A percentile compares a stretch with the other conserved stretches of the same genome.
These are phyloP conservation scores for Aureobasidium namibiae DNA, from an alignment of 2,329 filamentous ascomycete species.

Conservation along the genomic window DNA sequence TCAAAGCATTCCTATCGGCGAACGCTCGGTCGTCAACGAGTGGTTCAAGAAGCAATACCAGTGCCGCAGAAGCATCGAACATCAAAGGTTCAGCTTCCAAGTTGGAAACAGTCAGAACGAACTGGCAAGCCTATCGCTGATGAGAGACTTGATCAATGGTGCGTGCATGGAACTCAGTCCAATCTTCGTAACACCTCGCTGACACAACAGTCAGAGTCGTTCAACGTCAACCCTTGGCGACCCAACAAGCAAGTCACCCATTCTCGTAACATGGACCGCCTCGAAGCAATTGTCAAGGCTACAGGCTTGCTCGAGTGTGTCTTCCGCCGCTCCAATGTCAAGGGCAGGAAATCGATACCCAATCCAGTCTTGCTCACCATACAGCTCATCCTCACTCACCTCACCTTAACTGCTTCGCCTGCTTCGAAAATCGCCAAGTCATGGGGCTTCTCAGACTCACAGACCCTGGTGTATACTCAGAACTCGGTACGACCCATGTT, in stretches of 20 bases:
- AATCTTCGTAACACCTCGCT: neutral
- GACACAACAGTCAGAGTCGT: conserved; percentile 23
- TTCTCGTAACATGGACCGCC: conserved; percentile 25
- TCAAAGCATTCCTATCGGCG: neutral
- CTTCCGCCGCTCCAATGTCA: neutral
- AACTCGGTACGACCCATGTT: conserved; percentile 33
- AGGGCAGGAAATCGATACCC: neutral
- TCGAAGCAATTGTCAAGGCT: conserved; percentile 26
- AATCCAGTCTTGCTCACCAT: conserved; percentile 17
- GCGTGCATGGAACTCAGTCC: conserved; percentile 17
- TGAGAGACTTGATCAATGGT: conserved; percentile 39
- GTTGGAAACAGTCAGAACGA: conserved; percentile 23
- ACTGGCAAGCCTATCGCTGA: conserved; percentile 27
- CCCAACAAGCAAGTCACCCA: conserved; percentile 6
- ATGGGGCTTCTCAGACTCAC: conserved; percentile 36
- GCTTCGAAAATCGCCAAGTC: neutral
- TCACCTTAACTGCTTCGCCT: conserved; percentile 3
- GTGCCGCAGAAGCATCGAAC: conserved; percentile 21
- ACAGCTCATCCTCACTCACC: conserved; percentile 25
- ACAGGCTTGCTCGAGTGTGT: conserved; percentile 16
- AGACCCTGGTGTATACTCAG: conserved; percentile 36
- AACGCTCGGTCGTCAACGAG: conserved; percentile 19
- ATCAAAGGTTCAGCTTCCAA: conserved; percentile 21
- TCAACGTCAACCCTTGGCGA: conserved; percentile 22
- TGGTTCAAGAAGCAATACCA: conserved; percentile 32